These are phyloP conservation scores for Rhinocladiella similis DNA, from an alignment of 2,329 filamentous ascomycete genomes.

Conservation along the genomic window DNA sequence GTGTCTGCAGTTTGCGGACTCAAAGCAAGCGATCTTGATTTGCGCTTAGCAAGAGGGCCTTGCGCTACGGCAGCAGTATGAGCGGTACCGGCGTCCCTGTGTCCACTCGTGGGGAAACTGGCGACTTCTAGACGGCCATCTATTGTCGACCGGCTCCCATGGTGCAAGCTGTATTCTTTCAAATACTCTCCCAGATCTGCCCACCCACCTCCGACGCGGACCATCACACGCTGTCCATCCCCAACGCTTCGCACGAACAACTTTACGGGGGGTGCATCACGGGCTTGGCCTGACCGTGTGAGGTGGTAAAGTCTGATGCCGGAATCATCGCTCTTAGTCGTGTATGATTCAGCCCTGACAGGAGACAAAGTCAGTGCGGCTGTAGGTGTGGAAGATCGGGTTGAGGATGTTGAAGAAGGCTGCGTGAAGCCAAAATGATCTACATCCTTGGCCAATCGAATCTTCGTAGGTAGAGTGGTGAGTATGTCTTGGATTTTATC, in stretches of 20 bases:
- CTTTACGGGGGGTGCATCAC: constrained; percentile 70
- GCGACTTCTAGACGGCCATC: constrained; percentile 59
- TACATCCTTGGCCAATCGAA: constrained; percentile 60
- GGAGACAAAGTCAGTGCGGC: constrained; percentile 71
- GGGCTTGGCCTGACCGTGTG: constrained; percentile 69
- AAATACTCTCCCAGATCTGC: constrained; percentile 93
- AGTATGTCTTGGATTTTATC: constrained; percentile 79
- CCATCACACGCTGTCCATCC: constrained; percentile 94
- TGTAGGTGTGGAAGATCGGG: constrained; percentile 58
- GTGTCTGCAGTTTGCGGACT: constrained; percentile 13
- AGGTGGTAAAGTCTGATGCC: constrained; percentile 94
- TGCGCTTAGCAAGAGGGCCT: not conserved
- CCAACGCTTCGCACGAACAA: constrained; percentile 91
- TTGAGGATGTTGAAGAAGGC: constrained; percentile 36
- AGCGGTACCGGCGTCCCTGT: constrained; percentile 7
- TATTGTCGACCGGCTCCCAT: constrained; percentile 64
- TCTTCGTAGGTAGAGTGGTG: constrained; percentile 73
- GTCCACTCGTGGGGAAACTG: constrained; percentile 41
- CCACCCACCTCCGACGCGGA: constrained; percentile 97
- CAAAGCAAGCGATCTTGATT: constrained; percentile 9
- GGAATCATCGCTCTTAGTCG: constrained; percentile 54
- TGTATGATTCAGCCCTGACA: constrained; percentile 38
- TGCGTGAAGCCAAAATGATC: constrained; percentile 31
- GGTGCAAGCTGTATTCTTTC: constrained; percentile 88
- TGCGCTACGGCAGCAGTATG: not conserved